Percentiles rank a stretch among this genome's conserved stretches.
Conservation (phyloP, 1,139 yeast genomes). For the Candida freyschussii region DNA sequence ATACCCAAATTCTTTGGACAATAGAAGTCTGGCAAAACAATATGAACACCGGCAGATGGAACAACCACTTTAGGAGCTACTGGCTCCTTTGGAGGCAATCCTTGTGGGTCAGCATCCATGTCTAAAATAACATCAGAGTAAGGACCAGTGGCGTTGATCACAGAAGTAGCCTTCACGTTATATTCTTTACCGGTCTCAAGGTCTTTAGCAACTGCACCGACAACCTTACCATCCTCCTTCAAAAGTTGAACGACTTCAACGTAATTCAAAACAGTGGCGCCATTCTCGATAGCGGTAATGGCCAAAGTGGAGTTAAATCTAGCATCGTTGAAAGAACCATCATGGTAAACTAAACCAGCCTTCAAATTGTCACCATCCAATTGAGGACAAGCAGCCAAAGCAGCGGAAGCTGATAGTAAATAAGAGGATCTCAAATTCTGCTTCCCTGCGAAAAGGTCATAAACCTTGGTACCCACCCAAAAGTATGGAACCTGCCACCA, state of each 20-base stretch:
- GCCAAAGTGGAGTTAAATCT: constrained; percentile 88
- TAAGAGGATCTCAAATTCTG: constrained; percentile 82
- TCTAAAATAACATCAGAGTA: constrained; percentile 79
- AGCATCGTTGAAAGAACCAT: constrained; percentile 91
- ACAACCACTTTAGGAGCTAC: constrained; percentile 75
- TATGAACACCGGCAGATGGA: constrained; percentile 92
- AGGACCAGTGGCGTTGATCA: constrained; percentile 95
- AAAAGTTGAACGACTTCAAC: constrained; percentile 72
- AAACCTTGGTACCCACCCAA: constrained; percentile 87
- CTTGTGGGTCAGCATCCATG: constrained; percentile 73
- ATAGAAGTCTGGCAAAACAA: constrained; percentile 87
- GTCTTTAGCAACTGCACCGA: constrained; percentile 75
- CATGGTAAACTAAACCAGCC: constrained; percentile 92
- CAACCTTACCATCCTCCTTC: constrained; percentile 59
- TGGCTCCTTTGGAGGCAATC: constrained; percentile 50
- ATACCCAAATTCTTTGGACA: constrained; percentile 87
- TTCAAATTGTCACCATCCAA: constrained; percentile 74
- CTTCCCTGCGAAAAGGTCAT: constrained; percentile 88
- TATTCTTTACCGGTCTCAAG: constrained; percentile 64
- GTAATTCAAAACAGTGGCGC: constrained; percentile 89
- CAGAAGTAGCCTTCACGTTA: constrained; percentile 61
- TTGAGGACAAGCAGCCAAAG: constrained; percentile 82
- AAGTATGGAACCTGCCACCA: constrained; percentile 97
- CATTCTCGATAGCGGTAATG: constrained; percentile 76
- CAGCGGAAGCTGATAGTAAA: constrained; percentile 61